Evolutionary conservation across 2,329 filamentous ascomycete species (phyloP).

Genomic region (Paramyrothecium roridum): DNA sequence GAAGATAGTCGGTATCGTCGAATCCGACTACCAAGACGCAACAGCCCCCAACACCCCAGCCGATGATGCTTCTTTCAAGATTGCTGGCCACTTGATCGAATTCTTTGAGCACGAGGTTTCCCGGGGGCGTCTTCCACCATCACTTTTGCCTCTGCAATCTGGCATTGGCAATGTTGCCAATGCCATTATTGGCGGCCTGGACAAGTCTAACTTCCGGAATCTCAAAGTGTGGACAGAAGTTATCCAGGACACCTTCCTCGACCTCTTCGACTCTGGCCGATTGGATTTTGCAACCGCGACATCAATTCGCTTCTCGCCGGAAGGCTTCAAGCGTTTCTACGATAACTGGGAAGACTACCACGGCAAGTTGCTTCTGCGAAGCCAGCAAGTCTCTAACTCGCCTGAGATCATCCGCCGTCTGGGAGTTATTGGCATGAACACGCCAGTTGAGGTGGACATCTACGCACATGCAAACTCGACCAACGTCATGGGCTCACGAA

Average conservation of each 20-base stretch:
- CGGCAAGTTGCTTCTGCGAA: constrained; percentile 78
- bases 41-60: constrained; percentile 72
- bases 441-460: constrained; percentile 89
- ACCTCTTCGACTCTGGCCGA: constrained; percentile 84
- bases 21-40: constrained; percentile 78
- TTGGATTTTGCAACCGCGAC: constrained; percentile 89
- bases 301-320: constrained; percentile 85
- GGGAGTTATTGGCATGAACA: constrained; percentile 93
- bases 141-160: constrained; percentile 77
- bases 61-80: constrained; percentile 68
- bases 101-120: constrained; percentile 80
- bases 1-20: constrained; percentile 79
- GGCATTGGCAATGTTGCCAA: constrained; percentile 94
- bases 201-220: constrained; percentile 78
- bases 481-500: constrained; percentile 82
- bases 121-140: constrained; percentile 72
- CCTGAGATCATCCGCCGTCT: constrained; percentile 87
- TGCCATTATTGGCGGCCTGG: constrained; percentile 81
- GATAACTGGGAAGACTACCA: constrained; percentile 78
- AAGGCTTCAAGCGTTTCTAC: constrained; percentile 90
- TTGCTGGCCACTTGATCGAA: constrained; percentile 78
- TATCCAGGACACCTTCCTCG: constrained; percentile 87
- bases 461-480: constrained; percentile 92
- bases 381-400: constrained; percentile 85
- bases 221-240: constrained; percentile 93